Conservation (phyloP, 768 basidiomycete genomes). For the Naganishia onofrii region DNA sequence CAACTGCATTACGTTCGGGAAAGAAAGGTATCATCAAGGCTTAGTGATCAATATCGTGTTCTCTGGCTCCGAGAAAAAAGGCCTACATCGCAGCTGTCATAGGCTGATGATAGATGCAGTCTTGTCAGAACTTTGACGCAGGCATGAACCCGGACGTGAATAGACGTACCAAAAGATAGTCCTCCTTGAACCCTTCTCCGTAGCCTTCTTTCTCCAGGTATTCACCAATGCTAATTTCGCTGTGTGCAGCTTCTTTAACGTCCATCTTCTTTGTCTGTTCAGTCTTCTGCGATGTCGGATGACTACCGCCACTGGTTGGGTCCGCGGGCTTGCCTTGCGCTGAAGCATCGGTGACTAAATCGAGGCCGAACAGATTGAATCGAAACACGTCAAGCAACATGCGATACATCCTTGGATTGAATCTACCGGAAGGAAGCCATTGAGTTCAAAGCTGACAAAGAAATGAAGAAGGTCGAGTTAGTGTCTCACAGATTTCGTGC, state of each 20-base stretch:
- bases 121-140: neutral
- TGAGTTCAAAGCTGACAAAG: neutral
- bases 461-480: neutral
- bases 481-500: constrained; percentile 54
- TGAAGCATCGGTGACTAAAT: constrained; percentile 52
- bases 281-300: constrained; percentile 27
- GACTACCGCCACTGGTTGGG: neutral
- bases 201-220: constrained; percentile 65
- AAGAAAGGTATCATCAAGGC: neutral
- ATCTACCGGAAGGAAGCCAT: constrained; percentile 22
- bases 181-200: constrained; percentile 66
- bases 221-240: constrained; percentile 58
- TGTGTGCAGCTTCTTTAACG: constrained; percentile 39
- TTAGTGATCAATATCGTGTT: neutral
- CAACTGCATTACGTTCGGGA: constrained; percentile 51
- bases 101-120: constrained; percentile 55
- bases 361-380: constrained; percentile 68
- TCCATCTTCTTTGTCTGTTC: constrained; percentile 34
- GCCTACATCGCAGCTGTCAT: constrained; percentile 68
- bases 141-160: neutral
- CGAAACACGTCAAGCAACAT: constrained; percentile 56
- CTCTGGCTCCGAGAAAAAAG: neutral
- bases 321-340: neutral
- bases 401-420: constrained; percentile 48
- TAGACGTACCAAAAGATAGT: constrained; percentile 67